Base-by-base conservation (phyloP, 2,329 filamentous ascomycete species). In the Microdochium nivale region DNA sequence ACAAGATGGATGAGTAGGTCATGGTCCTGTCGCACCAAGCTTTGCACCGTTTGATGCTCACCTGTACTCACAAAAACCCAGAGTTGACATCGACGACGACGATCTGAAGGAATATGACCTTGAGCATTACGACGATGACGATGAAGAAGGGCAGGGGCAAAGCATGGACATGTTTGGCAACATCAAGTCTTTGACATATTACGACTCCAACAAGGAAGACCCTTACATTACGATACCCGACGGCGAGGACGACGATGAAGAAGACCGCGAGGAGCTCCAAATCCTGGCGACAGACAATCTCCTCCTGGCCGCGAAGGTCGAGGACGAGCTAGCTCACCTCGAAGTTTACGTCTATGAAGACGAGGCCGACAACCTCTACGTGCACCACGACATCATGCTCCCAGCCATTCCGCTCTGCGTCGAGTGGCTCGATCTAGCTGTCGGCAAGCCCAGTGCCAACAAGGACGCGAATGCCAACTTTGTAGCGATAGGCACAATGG, bases 341-440 rank as follows among this genome's bases (percentile, higher is more conserved):
- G 94, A 99, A 68, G 87, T 97, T 21, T 96, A 97, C 64, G 90
- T 99, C 25, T 99, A 97, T 71, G 94, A 99, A 69, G 94, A 97
- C 61, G 83, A 83, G 55, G 88, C 86, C 46, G 94, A 97, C 71
- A 99, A 99, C 67, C 84, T 99, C 55, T 99, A 99, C 68, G 92
- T 99, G 24, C 94, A 99, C 73, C 94, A 99, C 79, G 94, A 99
- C 70, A 95, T 99, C 62, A 97, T 99, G 92, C 80, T 99, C 52
- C 94, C 94, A 30, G 92, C 92, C 24, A 96, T 99, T 64, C 94
- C 94, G 11, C 82, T 99, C 7, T 94, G 90, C 63, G 80, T 97
- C 40, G 94, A 99, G 73, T 99, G 94, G 94, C 73, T 99, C 46
- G 89, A 96, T 66, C 78, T 96, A 52, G 86, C 90, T n/a, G 90